Percentiles rank a stretch among this genome's conserved stretches.
Evolutionary conservation across 768 basidiomycete species (phyloP).

Genomic region (Suillus alpinus): DNA sequence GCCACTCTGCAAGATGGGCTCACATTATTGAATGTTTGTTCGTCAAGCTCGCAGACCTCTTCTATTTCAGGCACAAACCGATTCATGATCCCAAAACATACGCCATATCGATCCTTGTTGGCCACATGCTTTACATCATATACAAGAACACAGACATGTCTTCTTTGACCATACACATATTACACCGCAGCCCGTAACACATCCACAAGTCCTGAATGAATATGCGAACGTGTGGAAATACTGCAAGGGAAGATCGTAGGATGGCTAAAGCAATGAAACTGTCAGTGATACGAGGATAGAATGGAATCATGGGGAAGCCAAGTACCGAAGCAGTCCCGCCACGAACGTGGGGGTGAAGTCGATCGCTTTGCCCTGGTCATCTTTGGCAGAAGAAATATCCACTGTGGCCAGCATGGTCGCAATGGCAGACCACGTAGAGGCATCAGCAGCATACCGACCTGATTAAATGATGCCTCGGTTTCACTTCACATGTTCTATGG

Average conservation of each 20-base stretch:
- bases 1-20: too few relatives aligned
- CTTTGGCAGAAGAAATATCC: not conserved
- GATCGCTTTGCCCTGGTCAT: slow-evolving; percentile 7
- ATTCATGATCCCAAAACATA: too few relatives aligned
- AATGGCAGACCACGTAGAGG: slow-evolving; percentile 5
- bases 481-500: too few relatives aligned
- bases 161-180: too few relatives aligned
- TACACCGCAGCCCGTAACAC: not conserved
- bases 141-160: too few relatives aligned
- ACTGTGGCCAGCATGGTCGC: slow-evolving; percentile 6
- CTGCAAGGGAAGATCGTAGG: not conserved
- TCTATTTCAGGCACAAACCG: too few relatives aligned
- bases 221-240: not conserved
- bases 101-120: too few relatives aligned
- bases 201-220: not conserved
- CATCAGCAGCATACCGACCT: slow-evolving; percentile 6
- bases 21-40: too few relatives aligned
- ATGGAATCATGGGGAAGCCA: not conserved
- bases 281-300: not conserved
- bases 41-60: too few relatives aligned
- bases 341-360: slow-evolving; percentile 1
- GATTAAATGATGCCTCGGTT: not conserved
- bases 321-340: not conserved
- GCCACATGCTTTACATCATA: too few relatives aligned
- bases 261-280: not conserved